Evolutionary conservation across 371 early-diverging fungal genomes (phyloP).

Genomic region (Blakeslea trispora): DNA sequence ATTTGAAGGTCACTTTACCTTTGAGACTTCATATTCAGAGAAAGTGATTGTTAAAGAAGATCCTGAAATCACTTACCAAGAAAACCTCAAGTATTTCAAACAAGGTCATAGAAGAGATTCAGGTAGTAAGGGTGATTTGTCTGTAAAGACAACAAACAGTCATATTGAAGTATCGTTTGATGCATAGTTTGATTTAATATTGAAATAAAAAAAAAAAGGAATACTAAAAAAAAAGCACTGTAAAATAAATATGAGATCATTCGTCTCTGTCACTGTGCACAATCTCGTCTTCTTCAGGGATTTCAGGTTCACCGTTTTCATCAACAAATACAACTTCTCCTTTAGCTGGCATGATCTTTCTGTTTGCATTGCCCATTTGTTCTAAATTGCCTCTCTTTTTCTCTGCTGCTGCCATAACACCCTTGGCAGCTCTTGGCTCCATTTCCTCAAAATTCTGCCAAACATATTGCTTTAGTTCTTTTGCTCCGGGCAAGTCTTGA

Average conservation of each 20-base stretch:
- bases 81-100: neutral
- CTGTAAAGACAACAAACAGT: constrained; percentile 7
- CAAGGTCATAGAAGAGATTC: constrained; percentile 1
- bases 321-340: constrained; percentile 23
- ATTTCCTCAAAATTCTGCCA: constrained; percentile 68
- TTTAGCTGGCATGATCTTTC: constrained; percentile 51
- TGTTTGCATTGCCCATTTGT: constrained; percentile 43
- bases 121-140: constrained; percentile 6
- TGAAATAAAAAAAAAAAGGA: too few relatives aligned
- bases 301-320: neutral
- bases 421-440: constrained; percentile 50
- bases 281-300: constrained; percentile 5
- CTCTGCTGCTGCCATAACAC: constrained; percentile 51
- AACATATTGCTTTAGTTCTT: constrained; percentile 70
- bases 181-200: neutral
- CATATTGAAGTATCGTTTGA: neutral
- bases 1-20: constrained; percentile 6
- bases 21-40: neutral
- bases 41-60: neutral
- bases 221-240: too few relatives aligned
- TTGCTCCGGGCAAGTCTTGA: constrained; percentile 81
- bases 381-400: constrained; percentile 51
- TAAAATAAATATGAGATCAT: neutral
- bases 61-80: neutral
- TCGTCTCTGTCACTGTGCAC: constrained; percentile 6